A percentile compares a stretch with the other conserved stretches of the same genome.
These are phyloP conservation scores for Chaetomiaceae sp. DNA, from an alignment of 2,329 filamentous ascomycete genomes.

Conservation along the genomic window DNA sequence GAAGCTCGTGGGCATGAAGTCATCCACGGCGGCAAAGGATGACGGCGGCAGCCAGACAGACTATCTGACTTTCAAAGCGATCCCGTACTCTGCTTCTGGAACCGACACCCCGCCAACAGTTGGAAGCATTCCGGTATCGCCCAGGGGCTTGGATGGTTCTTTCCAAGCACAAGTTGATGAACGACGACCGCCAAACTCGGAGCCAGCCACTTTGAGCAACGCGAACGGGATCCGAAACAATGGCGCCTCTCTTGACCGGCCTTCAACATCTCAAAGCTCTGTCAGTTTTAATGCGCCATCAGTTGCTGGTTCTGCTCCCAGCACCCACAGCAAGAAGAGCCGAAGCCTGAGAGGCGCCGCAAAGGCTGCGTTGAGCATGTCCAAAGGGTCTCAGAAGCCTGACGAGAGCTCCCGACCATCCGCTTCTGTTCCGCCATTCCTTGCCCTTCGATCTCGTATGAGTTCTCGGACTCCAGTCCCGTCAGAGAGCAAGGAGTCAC, in stretches of 20 bases:
- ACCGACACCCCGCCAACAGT: not conserved
- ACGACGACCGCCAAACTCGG: constrained; percentile 2
- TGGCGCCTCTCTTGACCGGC: constrained; percentile 3
- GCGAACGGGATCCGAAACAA: not conserved
- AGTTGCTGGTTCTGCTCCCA: constrained; percentile 9
- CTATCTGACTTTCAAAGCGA: constrained; percentile 22
- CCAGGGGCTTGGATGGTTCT: not conserved
- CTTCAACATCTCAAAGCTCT: constrained; percentile 17
- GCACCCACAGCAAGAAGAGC: constrained; percentile 24
- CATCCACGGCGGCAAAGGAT: constrained; percentile 9
- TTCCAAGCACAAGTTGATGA: not conserved
- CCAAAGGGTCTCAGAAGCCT: constrained; percentile 6
- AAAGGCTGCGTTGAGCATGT: constrained; percentile 31
- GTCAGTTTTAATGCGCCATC: constrained; percentile 14
- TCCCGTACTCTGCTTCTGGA: constrained; percentile 13
- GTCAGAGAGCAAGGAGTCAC: not conserved
- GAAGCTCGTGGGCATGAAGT: constrained; percentile 22
- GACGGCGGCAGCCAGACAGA: constrained; percentile 12
- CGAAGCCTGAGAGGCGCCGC: constrained; percentile 35
- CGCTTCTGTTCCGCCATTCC: constrained; percentile 15
- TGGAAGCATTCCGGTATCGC: constrained; percentile 1
- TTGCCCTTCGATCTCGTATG: constrained; percentile 17
- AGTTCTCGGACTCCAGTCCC: constrained; percentile 6
- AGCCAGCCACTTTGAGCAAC: not conserved
- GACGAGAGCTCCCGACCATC: constrained; percentile 10